Evolutionary conservation across 768 basidiomycete genomes (phyloP), one percentile per base, ranked within the genome.

Genomic region (Pholiota microspora): DNA sequence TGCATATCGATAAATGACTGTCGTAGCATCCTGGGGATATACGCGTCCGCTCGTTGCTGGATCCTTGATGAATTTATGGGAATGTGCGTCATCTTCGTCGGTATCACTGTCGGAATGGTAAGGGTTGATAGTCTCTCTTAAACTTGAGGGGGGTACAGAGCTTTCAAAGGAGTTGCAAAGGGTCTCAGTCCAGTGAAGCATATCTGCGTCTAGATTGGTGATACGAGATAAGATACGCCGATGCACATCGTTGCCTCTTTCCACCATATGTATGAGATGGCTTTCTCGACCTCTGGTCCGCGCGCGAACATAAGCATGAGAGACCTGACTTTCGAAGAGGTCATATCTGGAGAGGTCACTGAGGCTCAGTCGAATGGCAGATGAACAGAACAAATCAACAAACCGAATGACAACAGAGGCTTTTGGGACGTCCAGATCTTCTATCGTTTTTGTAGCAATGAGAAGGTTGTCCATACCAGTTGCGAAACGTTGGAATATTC

Each of bases 361-460:
- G 48, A 46, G 29, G 23, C 2, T 42, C 18, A 35, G 25, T 35
- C 16, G 36, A 35, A 48, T 25, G 25, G 34, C 21, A 31, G 32
- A 31, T 31, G 31, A 42, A 47, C 12, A 18, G n/a, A n/a, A n/a
- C n/a, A 28, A 29, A 12, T 2, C 28, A 23, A 59, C 78, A 44
- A 56, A 88, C 88, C 84, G 76, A 61, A 92, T 77, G 8, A 92
- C 77, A 25, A 85, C 68, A 6, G 79, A 76, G 6, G 77, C 79
- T 27, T 75, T 75, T 5, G 84, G 81, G 24, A 88, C 50, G 45
- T 83, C 84, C 9, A 87, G 59, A 62, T 87, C 86, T 64, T 86
- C 83, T 4, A 75, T 67, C 1, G 77, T 74, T 60, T 82, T 82
- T 1, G 83, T 85, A 25, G 79, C 71, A 28, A 92, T 72, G 28